Base-by-base conservation (phyloP, 2,329 filamentous ascomycete species). In the Coniochaeta sp. region DNA sequence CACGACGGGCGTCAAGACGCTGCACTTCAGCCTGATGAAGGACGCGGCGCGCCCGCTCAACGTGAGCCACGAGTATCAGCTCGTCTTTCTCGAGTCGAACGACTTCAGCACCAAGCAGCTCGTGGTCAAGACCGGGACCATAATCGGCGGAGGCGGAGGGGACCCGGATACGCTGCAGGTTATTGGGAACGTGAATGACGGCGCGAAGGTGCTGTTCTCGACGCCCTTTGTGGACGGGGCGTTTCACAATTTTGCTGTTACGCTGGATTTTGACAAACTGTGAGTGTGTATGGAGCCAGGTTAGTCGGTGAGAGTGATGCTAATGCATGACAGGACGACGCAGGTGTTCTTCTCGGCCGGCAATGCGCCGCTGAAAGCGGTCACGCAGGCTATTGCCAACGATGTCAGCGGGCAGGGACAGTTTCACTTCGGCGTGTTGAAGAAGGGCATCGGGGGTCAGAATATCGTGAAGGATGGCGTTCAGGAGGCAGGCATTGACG, bases 211-310 rank as follows among this genome's bases (percentile, higher is more conserved):
- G 27, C 65, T 85, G 6, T 83, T 76, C 62, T 71, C 67, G 24
- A 71, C 73, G 0, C 69, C 72, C 2, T 82, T 83, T 51, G 67
- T 71, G n/a, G 61, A 66, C 30, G 71, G 63, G 13, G 67, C 72
- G 18, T 83, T 81, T 72, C 78, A 84, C 62, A 85, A 85, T 68
- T 85, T 84, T 69, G 82, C 74, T 8, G 51, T 83, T 28, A 77
- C 72, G 20, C 67, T 83, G 13, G 75, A 85, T 63, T 85, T 81
- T 63, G 67, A 68, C 48, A 68, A 74, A 51, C 76, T 79, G 78
- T 81, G 65, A 46, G 75, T 65, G 40, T 7, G 14, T 14, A 8
- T 38, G 5, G 31, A 14, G 8, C 31, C 5, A 5, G 31, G 31
- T 33, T 33, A 33, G 31, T 33, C 5, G 5, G 13, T 22, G 35